Evolutionary conservation across 2,329 filamentous ascomycete species (phyloP), one percentile per base, ranked within the genome.

Genomic region (Colletotrichum sp.): DNA sequence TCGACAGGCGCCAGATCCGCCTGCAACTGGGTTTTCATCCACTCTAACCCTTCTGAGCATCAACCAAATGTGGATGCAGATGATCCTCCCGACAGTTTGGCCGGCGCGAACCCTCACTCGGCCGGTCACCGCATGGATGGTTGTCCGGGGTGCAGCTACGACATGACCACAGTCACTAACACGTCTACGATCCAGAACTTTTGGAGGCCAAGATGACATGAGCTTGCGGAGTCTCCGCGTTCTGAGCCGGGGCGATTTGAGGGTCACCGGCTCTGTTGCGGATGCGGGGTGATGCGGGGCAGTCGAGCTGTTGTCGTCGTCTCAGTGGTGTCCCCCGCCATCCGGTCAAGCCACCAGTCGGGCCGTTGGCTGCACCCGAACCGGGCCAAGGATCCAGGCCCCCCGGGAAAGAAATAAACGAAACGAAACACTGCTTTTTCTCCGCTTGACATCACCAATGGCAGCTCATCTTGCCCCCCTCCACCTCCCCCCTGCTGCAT

Each of bases 331-430:
- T 72, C 68, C 70, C 65, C 73, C 73, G 64, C 69, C 68, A 72
- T 75, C 62, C n/a, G 24, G 34, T 76, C 73, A 73, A 76, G 73
- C 70, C 73, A 76, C 70, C 59, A 76, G 70, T 76, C 70, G 73
- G 73, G 73, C 73, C 73, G 73, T 76, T 76, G 59, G 70, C 55
- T 32, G 12, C 59, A 75, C 36, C 55, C 55, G 36, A 55, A 30
- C 68, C 9, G 55, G 32, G 18, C 34, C 69, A 32, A 30, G 55
- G 32, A 62, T 44, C 62, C 34, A 30, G 59, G 26, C 36, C 28
- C 18, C 44, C 32, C 16, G 30, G 71, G 12, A 15, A 44, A 13
- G 36, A 66, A 60, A 44, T 21, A 21, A 55, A 62, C 67, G 36
- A 69, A 62, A 62, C 52, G 39, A 44, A 28, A 49, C 44, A 57